phyloP scores from a whole-genome alignment of 192 early-diverging fungal species.

The Backusella liffmaniae region DNA sequence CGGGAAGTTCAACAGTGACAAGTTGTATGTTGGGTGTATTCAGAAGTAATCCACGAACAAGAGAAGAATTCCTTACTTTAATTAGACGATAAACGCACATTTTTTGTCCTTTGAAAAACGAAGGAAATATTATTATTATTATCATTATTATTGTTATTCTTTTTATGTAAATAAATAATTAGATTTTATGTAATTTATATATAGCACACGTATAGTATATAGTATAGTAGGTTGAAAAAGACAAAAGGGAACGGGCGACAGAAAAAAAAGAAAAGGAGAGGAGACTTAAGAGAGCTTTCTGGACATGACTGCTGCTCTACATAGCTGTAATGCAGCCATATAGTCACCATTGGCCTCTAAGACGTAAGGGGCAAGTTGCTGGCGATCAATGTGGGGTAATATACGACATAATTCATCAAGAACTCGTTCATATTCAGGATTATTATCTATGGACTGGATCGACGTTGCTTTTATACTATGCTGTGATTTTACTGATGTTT shows the following conservation, averaged over 20 bases:
- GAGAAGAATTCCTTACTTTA: conserved; percentile 95
- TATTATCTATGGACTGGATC: neutral
- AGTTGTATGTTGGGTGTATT: conserved; percentile 95
- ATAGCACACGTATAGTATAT: neutral
- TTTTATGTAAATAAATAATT: conserved; percentile 15
- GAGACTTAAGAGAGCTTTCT: conserved; percentile 36
- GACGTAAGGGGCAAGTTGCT: conserved; percentile 39
- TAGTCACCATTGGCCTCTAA: conserved; percentile 45
- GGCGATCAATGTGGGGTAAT: conserved; percentile 47
- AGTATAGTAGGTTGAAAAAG: neutral
- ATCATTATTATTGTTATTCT: neutral
- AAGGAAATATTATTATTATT: neutral
- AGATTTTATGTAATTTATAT: conserved; percentile 5
- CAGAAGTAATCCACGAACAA: conserved; percentile 84
- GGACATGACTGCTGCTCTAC: conserved; percentile 38
- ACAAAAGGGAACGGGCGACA: neutral
- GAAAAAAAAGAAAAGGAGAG: neutral
- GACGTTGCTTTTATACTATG: neutral
- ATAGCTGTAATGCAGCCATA: conserved; percentile 45
- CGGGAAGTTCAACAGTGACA: conserved; percentile 92
- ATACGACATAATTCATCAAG: conserved; percentile 48
- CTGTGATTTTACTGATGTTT: conserved; percentile 10
- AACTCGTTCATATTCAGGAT: conserved; percentile 29
- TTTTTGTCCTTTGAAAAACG: neutral
- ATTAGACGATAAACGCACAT: conserved; percentile 42